Percentiles rank a stretch among this genome's conserved stretches.
Evolutionary conservation across 352 stramenopile species (phyloP).

Genomic region (Saprolegnia parasitica): DNA sequence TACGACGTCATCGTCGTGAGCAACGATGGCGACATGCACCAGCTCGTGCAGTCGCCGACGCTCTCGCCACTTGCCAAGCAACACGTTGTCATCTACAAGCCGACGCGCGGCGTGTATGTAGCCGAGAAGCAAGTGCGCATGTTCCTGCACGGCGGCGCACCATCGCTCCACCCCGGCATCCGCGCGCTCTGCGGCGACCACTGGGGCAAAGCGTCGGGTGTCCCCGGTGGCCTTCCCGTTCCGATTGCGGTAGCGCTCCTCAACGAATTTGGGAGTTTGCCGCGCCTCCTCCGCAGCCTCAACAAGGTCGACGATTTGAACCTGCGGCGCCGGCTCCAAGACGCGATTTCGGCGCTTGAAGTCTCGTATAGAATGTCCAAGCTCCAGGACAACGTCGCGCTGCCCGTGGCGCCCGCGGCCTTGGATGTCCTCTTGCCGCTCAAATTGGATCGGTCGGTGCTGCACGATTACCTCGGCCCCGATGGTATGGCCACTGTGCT

Average conservation of each 20-base stretch:
- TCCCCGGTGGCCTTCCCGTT: slow-evolving; percentile 47
- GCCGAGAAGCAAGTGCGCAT: slow-evolving; percentile 52
- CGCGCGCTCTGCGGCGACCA: slow-evolving; percentile 57
- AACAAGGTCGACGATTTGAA: slow-evolving; percentile 37
- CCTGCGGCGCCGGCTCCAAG: slow-evolving; percentile 61
- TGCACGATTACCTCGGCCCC: slow-evolving; percentile 5
- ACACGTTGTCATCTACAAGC: slow-evolving; percentile 65
- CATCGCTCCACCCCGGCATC: slow-evolving; percentile 53
- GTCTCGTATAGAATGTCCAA: slow-evolving; percentile 72
- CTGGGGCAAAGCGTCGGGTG: slow-evolving; percentile 63
- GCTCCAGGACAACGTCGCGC: slow-evolving; percentile 43
- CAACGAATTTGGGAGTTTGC: slow-evolving; percentile 52
- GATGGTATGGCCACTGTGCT: slow-evolving; percentile 10
- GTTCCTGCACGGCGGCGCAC: slow-evolving; percentile 47
- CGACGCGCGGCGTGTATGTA: slow-evolving; percentile 62
- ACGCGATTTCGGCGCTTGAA: slow-evolving; percentile 67
- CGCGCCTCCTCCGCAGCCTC: slow-evolving; percentile 53
- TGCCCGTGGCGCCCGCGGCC: slow-evolving; percentile 37
- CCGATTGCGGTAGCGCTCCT: slow-evolving; percentile 59
- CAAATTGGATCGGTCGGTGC: not conserved
- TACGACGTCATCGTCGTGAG: slow-evolving; percentile 61
- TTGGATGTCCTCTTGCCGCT: slow-evolving; percentile 11
- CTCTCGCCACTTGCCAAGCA: not conserved
- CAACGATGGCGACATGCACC: slow-evolving; percentile 69
- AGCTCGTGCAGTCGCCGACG: slow-evolving; percentile 37